phyloP scores from a whole-genome alignment of 495 filamentous ascomycete species.

The Lasiosphaeriaceae sp. region DNA sequence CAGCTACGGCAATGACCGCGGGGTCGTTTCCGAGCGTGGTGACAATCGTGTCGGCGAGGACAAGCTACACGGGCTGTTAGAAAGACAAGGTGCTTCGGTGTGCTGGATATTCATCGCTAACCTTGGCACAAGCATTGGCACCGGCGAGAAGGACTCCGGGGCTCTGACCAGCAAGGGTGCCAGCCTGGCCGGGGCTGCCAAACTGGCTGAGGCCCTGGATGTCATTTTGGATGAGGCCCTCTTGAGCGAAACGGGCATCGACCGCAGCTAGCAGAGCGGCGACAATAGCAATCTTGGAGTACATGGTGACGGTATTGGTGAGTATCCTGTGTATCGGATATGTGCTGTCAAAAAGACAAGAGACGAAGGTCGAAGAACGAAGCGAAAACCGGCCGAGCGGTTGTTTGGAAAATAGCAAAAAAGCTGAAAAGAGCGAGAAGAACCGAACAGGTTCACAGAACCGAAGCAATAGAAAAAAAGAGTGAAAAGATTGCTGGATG shows the following conservation, averaged over 20 bases:
- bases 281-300: constrained; percentile 39
- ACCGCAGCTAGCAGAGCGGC: constrained; percentile 42
- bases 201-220: constrained; percentile 44
- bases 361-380: constrained; percentile 24
- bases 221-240: constrained; percentile 40
- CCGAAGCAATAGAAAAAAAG: constrained; percentile 35
- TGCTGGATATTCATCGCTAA: constrained; percentile 9
- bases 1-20: constrained; percentile 52
- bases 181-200: constrained; percentile 48
- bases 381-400: constrained; percentile 35
- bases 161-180: constrained; percentile 51
- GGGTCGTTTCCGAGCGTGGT: constrained; percentile 48
- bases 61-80: constrained; percentile 37
- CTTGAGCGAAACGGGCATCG: constrained; percentile 55
- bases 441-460: constrained; percentile 47
- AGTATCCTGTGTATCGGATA: constrained; percentile 12
- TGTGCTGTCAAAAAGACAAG: constrained; percentile 22
- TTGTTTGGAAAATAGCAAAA: constrained; percentile 25
- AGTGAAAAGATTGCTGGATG: constrained; percentile 26
- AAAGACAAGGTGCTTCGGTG: background rate
- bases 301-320: constrained; percentile 34
- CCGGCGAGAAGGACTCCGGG: constrained; percentile 52
- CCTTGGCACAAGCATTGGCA: constrained; percentile 56
- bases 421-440: constrained; percentile 33
- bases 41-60: constrained; percentile 55